phyloP scores from a whole-genome alignment of 345 rosid species.

The Eucalyptus decipiens region DNA sequence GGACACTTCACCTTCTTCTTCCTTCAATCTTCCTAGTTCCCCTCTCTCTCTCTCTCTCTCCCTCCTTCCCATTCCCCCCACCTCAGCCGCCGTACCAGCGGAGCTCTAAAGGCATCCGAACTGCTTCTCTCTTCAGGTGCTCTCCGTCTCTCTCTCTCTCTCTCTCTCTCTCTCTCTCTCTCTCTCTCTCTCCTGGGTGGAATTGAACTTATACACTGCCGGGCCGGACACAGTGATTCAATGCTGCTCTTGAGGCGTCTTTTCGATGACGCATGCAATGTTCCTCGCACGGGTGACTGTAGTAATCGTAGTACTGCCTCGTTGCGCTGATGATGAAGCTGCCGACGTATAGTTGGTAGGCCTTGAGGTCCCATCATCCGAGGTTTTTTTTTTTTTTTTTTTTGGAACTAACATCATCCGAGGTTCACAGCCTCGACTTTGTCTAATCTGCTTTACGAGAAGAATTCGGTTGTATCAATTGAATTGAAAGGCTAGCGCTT shows the following conservation, averaged over 20 bases:
- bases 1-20: background rate
- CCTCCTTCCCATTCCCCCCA: background rate
- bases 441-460: background rate
- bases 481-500: background rate
- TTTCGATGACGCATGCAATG: background rate
- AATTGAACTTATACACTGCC: background rate
- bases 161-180: too few relatives aligned
- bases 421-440: background rate
- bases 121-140: background rate
- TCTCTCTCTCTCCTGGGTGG: too few relatives aligned
- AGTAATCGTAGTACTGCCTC: background rate
- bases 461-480: background rate
- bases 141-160: background rate
- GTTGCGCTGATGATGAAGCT: background rate
- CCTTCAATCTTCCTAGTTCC: background rate
- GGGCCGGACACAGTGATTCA: background rate
- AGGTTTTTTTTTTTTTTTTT: too few relatives aligned
- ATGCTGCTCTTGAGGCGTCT: background rate
- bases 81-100: background rate
- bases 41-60: background rate
- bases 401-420: too few relatives aligned
- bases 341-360: background rate
- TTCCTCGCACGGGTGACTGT: background rate
- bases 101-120: background rate
- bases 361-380: background rate